A percentile compares a stretch with the other conserved stretches of the same genome.
phyloP scores from a whole-genome alignment of 345 rosid species.

The Lagerstroemia speciosa region DNA sequence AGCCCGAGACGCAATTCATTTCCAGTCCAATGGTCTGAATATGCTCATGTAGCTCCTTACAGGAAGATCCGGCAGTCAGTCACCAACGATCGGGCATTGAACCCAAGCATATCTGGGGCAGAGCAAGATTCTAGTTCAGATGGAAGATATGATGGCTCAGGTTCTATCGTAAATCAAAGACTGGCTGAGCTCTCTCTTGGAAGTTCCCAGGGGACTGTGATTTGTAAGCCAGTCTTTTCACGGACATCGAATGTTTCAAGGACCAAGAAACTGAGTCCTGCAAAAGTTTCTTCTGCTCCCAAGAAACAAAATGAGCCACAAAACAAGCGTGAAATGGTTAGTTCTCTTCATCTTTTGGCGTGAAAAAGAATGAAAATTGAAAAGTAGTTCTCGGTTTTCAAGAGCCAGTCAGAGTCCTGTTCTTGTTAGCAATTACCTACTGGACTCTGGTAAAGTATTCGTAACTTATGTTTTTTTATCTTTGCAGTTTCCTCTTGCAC shows the following conservation, averaged over 20 bases:
- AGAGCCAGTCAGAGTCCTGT: not conserved
- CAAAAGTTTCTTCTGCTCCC: slow-evolving; percentile 44
- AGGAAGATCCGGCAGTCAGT: slow-evolving; percentile 43
- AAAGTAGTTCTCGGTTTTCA: too few species aligned
- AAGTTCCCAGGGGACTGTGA: slow-evolving; percentile 60
- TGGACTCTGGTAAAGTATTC: not conserved
- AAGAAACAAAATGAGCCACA: slow-evolving; percentile 33
- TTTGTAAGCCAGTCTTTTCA: slow-evolving; percentile 52
- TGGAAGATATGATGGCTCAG: slow-evolving; percentile 29
- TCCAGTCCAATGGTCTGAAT: slow-evolving; percentile 55
- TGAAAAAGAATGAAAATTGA: too few species aligned
- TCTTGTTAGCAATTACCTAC: not conserved
- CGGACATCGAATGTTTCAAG: slow-evolving; percentile 37
- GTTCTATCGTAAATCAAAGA: slow-evolving; percentile 23
- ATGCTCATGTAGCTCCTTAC: slow-evolving; percentile 24
- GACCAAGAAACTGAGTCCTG: slow-evolving; percentile 30
- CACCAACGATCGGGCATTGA: slow-evolving; percentile 57
- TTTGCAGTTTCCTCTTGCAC: slow-evolving; percentile 51
- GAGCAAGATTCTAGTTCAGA: slow-evolving; percentile 61
- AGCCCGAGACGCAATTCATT: slow-evolving; percentile 58
- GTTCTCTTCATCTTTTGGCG: not conserved
- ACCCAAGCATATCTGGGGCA: slow-evolving; percentile 74
- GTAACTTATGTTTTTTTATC: slow-evolving; percentile 5
- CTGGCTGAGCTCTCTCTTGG: slow-evolving; percentile 44
- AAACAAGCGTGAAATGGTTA: slow-evolving; percentile 59